Conservation (phyloP, 2,329 filamentous ascomycete species). For the Penicillium corylophilum region DNA sequence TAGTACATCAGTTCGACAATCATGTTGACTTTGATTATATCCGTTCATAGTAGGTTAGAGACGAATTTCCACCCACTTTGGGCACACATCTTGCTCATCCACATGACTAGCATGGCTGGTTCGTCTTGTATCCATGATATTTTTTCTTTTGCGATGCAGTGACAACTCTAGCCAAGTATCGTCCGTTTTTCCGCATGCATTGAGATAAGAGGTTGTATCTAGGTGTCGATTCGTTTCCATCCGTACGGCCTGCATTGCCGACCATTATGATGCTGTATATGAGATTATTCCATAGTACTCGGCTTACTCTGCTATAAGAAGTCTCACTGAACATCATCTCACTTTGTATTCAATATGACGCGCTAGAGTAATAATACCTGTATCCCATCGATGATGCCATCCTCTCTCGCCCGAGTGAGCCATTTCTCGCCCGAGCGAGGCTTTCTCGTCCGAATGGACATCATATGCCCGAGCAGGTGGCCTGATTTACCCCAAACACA, state of each 20-base stretch:
- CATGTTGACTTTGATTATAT: no score
- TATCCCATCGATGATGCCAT: constrained; percentile 10
- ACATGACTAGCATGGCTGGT: no score
- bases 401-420: constrained; percentile 15
- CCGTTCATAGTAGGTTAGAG: no score
- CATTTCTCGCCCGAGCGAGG: constrained; percentile 15
- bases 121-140: no score
- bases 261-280: not conserved
- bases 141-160: no score
- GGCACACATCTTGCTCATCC: no score
- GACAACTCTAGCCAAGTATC: not conserved
- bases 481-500: not conserved
- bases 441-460: constrained; percentile 14
- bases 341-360: not conserved
- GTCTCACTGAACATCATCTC: not conserved
- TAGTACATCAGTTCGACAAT: no score
- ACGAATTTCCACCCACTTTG: no score
- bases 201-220: not conserved
- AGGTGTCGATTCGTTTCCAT: not conserved
- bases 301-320: not conserved
- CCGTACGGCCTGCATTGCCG: not conserved
- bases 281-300: not conserved
- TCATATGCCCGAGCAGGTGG: not conserved
- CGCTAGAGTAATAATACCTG: constrained; percentile 8
- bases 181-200: not conserved